Conservation (phyloP, 192 early-diverging fungal genomes). For the Coemansia sp. region DNA sequence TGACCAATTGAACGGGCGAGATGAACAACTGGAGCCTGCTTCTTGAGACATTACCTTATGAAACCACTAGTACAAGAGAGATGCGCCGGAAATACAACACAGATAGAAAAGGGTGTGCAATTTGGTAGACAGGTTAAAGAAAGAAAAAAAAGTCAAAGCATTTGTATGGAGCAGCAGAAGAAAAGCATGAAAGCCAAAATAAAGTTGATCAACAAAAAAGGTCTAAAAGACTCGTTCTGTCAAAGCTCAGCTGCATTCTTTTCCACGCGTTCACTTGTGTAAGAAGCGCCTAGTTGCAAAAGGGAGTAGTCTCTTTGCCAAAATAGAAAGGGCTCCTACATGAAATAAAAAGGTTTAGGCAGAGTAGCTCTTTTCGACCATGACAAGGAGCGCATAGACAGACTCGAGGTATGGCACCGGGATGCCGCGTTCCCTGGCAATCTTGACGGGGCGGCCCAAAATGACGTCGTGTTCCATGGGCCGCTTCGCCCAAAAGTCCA, state of each 20-base stretch:
- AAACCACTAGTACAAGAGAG: not conserved
- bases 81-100: not conserved
- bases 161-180: not conserved
- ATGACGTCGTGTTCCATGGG: constrained; percentile 65
- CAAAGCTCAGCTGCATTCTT: not conserved
- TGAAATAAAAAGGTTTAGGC: not conserved
- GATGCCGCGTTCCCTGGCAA: constrained; percentile 47
- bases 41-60: not conserved
- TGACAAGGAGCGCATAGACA: constrained; percentile 56
- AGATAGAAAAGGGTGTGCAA: not conserved
- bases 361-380: constrained; percentile 41
- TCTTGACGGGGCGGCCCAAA: constrained; percentile 53
- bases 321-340: not conserved
- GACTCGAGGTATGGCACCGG: constrained; percentile 53
- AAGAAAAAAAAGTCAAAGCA: not conserved
- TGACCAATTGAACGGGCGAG: not conserved
- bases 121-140: not conserved
- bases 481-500: constrained; percentile 56
- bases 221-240: not conserved
- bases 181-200: too few relatives aligned
- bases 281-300: not conserved
- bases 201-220: too few relatives aligned
- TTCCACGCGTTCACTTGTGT: not conserved
- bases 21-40: not conserved
- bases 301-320: too few relatives aligned